Evolutionary conservation across 208 protist species (phyloP).

Genomic region (Wallacemonas rigidus): DNA sequence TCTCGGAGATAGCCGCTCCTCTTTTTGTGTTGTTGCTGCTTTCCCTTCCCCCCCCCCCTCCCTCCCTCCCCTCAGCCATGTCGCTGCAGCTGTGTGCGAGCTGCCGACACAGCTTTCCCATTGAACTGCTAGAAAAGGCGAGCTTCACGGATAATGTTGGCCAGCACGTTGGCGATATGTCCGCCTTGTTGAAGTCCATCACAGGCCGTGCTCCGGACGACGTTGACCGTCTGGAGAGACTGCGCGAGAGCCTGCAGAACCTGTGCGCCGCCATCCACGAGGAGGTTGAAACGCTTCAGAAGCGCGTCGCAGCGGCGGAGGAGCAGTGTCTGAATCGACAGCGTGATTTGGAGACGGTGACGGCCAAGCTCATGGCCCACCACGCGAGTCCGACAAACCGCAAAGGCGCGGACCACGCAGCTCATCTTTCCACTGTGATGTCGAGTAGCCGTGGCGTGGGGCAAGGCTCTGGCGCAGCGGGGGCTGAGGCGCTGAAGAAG

Average conservation of each 20-base stretch:
- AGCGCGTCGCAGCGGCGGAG: slow-evolving; percentile 26
- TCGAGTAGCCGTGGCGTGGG: neutral
- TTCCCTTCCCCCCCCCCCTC: neutral
- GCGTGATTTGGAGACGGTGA: slow-evolving; percentile 29
- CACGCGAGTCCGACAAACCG: neutral
- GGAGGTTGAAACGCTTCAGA: slow-evolving; percentile 57
- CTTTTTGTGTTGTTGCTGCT: neutral
- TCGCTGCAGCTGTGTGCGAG: slow-evolving; percentile 72
- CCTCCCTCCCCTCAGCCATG: slow-evolving; percentile 21
- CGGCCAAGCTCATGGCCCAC: slow-evolving; percentile 9
- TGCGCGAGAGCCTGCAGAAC: slow-evolving; percentile 52
- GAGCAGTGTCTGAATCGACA: slow-evolving; percentile 28
- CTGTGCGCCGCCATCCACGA: slow-evolving; percentile 74
- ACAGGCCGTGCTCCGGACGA: slow-evolving; percentile 43
- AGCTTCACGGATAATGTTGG: slow-evolving; percentile 77
- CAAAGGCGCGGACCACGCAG: slow-evolving; percentile 1
- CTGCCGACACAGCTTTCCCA: slow-evolving; percentile 78
- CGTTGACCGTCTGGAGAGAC: slow-evolving; percentile 43
- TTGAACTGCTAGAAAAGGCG: slow-evolving; percentile 42
- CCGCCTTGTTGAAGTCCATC: slow-evolving; percentile 43
- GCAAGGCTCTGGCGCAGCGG: slow-evolving; percentile 1
- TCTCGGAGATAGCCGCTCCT: neutral
- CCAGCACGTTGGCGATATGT: slow-evolving; percentile 47
- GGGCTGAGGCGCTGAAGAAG: slow-evolving; percentile 17
- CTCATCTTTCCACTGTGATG: neutral